These are phyloP conservation scores for Saturnispora quitensis DNA, from an alignment of 805 yeast genomes.

Conservation along the genomic window DNA sequence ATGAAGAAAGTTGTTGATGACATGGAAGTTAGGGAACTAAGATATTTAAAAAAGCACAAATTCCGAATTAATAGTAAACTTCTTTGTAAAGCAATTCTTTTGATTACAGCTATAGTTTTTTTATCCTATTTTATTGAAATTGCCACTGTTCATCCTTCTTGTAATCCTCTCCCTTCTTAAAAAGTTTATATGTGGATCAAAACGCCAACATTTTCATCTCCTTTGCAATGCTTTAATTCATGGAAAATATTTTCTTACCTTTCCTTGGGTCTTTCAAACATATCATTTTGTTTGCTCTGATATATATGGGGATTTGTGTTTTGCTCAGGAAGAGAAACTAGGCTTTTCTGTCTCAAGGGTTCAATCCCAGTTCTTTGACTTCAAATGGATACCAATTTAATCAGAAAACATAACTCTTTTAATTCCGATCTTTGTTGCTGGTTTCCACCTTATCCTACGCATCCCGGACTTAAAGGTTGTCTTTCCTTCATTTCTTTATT, in stretches of 20 bases:
- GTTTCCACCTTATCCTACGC: not conserved
- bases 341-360: not conserved
- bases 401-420: not conserved
- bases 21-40: not conserved
- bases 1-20: not conserved
- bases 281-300: not conserved
- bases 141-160: no score
- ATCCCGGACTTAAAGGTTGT: not conserved
- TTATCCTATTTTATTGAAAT: no score
- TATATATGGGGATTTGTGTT: not conserved
- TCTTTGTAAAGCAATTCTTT: no score
- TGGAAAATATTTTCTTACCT: no score
- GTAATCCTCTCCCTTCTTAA: no score
- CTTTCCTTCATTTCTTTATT: not conserved
- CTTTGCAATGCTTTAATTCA: no score
- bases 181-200: no score
- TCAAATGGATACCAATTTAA: not conserved
- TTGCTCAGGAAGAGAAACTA: not conserved
- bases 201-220: not conserved
- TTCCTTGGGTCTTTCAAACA: not conserved
- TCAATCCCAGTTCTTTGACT: no score
- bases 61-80: no score
- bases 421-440: not conserved
- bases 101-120: no score
- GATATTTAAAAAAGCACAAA: not conserved